These are phyloP conservation scores for Magnolia officinalis DNA, from an alignment of 164 flowering plant species.

Conservation along the genomic window DNA sequence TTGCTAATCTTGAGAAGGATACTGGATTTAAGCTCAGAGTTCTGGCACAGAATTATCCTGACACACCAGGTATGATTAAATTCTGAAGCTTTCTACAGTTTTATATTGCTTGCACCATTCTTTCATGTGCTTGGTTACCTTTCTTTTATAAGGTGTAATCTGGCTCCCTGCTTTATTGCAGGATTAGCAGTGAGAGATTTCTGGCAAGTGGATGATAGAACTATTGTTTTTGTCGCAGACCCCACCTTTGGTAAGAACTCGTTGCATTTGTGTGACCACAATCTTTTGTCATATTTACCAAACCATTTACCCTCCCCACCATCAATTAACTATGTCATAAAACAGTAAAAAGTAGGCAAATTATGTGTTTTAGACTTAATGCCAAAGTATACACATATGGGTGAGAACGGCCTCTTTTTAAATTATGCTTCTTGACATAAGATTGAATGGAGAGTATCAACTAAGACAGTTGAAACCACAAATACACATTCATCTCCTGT, in stretches of 20 bases:
- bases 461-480: background rate
- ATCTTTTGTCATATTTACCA: too few species aligned
- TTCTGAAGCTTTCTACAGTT: background rate
- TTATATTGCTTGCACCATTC: background rate
- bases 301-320: background rate
- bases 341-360: background rate
- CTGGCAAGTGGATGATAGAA: constrained; percentile 95
- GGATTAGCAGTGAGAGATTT: constrained; percentile 88
- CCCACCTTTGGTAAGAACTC: constrained; percentile 74
- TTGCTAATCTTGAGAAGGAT: constrained; percentile 67
- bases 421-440: background rate
- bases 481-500: background rate
- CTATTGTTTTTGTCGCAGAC: constrained; percentile 94
- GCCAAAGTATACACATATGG: background rate
- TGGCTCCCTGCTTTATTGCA: constrained; percentile 21
- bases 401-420: background rate
- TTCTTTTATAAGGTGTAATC: background rate
- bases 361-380: background rate
- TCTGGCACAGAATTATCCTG: constrained; percentile 94
- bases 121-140: background rate
- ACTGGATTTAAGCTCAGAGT: constrained; percentile 92
- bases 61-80: constrained; percentile 71
- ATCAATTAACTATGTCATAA: background rate
- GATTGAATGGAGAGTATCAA: background rate
- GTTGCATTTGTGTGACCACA: background rate